Base-by-base conservation (phyloP, 306 rosid genomes). In the Quercus aquifolioides region DNA sequence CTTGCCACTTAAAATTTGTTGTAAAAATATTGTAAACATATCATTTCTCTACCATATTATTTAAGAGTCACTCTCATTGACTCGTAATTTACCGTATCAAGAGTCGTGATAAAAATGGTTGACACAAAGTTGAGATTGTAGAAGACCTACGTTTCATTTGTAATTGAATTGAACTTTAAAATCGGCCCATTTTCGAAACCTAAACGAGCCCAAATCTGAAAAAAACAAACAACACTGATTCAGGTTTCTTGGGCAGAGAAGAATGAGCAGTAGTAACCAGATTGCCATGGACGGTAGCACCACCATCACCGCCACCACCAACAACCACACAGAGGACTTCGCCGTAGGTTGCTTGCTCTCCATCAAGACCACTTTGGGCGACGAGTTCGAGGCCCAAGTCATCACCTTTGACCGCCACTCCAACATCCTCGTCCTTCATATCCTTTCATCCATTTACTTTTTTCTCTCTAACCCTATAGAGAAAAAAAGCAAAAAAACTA, bases 361-460 rank as follows among this genome's bases (percentile, higher is more conserved):
- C 78, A 88, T 95, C 86, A 93, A 89, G 79, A 95, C 99, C 69
- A 89, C 94, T 15, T 76, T 93, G 62, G 92, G 98, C 30, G 99
- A 93, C 69, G 94, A 93, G 74, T 93, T 95, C 46, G 88, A 91
- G 75, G 98, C 88, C 51, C 98, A 95, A 57, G 91, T 95, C 82
- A 84, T 95, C 73, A 81, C 98, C 86, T 95, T 86, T 73, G 98
- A 95, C 79, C 96, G 96, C 72, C 74, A 74, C 77, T 89, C 98
- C 70, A 95, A 90, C 90, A 88, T 90, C 79, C 96, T 95, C 78
- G 89, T 90, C 68, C 94, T 95, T 83, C 99, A 88, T 88, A 88
- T 88, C 91, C 91, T 86, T 79, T 62, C 54, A 51, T 67, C 46
- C 38, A 43, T 0, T 3, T 56, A 5, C 49, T 12, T 5, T 1